Evolutionary conservation across 495 filamentous ascomycete species (phyloP).

Genomic region (Bacidia gigantensis): DNA sequence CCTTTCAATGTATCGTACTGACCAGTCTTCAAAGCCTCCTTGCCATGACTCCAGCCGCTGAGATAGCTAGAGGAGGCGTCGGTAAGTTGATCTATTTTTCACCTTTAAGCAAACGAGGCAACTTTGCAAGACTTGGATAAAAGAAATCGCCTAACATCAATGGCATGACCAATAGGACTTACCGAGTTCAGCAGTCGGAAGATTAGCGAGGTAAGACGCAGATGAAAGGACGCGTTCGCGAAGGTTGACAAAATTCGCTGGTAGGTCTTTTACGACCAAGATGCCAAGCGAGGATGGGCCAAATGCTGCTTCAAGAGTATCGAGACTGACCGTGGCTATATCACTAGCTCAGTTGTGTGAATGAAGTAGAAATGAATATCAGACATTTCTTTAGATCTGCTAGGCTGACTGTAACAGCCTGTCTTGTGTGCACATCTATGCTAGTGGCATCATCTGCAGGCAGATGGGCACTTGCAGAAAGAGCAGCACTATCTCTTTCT

Average conservation of each 20-base stretch:
- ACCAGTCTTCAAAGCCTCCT: slow-evolving; percentile 74
- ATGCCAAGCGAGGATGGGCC: slow-evolving; percentile 87
- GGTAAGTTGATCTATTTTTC: slow-evolving; percentile 35
- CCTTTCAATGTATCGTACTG: slow-evolving; percentile 88
- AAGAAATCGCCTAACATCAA: neutral
- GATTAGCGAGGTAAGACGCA: slow-evolving; percentile 76
- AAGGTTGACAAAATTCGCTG: slow-evolving; percentile 50
- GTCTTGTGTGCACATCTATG: no score
- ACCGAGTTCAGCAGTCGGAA: slow-evolving; percentile 63
- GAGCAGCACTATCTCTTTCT: no score
- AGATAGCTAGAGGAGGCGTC: slow-evolving; percentile 41
- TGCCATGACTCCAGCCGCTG: slow-evolving; percentile 64
- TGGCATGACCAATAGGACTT: slow-evolving; percentile 16
- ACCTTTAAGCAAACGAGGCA: no score
- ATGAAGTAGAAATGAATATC: neutral
- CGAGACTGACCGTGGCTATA: slow-evolving; percentile 56
- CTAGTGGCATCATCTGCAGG: no score
- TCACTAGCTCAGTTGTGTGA: slow-evolving; percentile 13
- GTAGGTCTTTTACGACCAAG: slow-evolving; percentile 76
- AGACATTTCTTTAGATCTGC: slow-evolving; percentile 33
- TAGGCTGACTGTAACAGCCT: slow-evolving; percentile 42
- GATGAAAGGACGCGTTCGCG: slow-evolving; percentile 67
- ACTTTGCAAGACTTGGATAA: no score
- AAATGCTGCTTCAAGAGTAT: slow-evolving; percentile 70
- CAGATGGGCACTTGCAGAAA: no score